Conservation (phyloP, 768 basidiomycete genomes). For the Galerina marginata region DNA sequence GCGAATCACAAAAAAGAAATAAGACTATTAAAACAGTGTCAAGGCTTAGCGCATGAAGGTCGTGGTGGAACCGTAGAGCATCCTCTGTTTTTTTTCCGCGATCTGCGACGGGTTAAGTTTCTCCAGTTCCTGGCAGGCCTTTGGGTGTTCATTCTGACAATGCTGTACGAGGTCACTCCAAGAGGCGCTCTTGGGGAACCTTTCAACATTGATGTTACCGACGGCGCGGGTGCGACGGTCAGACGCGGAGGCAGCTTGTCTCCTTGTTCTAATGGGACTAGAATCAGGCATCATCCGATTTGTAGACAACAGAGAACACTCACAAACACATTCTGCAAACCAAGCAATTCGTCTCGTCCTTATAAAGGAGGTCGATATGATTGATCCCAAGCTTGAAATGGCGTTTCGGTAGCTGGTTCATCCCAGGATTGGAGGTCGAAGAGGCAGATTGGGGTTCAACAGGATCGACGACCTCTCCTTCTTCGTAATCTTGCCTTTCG, state of each 20-base stretch:
- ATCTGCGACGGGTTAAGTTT: constrained; percentile 36
- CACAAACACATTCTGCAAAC: constrained; percentile 38
- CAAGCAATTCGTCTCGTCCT: constrained; percentile 25
- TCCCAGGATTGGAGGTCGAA: not conserved
- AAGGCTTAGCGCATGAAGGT: no score
- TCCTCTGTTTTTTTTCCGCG: constrained; percentile 33
- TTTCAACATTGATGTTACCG: not conserved
- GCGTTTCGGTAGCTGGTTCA: constrained; percentile 4
- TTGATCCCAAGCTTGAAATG: constrained; percentile 32
- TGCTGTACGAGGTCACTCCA: constrained; percentile 40
- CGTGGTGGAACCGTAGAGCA: constrained; percentile 3
- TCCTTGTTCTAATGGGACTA: not conserved
- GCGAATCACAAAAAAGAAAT: no score
- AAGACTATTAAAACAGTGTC: no score
- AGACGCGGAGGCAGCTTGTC: not conserved
- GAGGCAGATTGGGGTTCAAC: not conserved
- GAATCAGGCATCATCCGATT: constrained; percentile 2
- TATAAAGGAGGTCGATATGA: constrained; percentile 38
- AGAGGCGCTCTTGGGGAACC: constrained; percentile 31
- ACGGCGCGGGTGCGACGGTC: not conserved
- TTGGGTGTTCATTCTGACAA: constrained; percentile 34
- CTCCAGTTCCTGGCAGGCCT: constrained; percentile 36
- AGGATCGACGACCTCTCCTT: no score
- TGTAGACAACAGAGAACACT: constrained; percentile 11
- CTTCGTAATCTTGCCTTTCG: no score